These are phyloP conservation scores for Candida albicans DNA, from an alignment of 1,139 yeast genomes.

Conservation along the genomic window DNA sequence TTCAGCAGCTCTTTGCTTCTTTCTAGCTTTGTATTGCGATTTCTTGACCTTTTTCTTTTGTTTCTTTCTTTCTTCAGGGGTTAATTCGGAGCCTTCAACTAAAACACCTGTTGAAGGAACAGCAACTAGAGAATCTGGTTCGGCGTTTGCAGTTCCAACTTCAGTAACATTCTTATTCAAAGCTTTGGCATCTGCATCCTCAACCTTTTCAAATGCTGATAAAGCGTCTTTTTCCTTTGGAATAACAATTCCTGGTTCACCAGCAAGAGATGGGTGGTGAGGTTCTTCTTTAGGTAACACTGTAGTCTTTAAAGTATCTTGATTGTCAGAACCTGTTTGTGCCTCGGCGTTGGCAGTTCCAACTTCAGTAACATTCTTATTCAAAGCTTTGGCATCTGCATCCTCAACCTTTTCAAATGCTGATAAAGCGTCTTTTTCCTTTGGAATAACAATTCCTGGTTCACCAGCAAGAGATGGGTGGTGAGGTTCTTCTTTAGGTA, in stretches of 20 bases:
- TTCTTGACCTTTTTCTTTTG: conserved; percentile 51
- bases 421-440: conserved; percentile 38
- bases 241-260: conserved; percentile 58
- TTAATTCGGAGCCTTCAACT: conserved; percentile 20
- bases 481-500: conserved; percentile 52
- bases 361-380: conserved; percentile 22
- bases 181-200: conserved; percentile 46
- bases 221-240: conserved; percentile 41
- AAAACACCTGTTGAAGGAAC: conserved; percentile 8
- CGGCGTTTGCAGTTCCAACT: conserved; percentile 11
- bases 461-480: conserved; percentile 49
- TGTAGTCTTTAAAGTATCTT: conserved; percentile 34
- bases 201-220: conserved; percentile 37
- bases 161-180: conserved; percentile 32
- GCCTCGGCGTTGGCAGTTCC: conserved; percentile 11
- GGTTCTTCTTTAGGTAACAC: conserved; percentile 57
- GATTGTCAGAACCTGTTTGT: too few species aligned
- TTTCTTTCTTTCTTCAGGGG: conserved; percentile 45
- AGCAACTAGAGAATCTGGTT: conserved; percentile 2
- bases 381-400: conserved; percentile 49
- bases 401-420: conserved; percentile 39
- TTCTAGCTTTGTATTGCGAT: conserved; percentile 46
- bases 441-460: conserved; percentile 53
- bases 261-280: conserved; percentile 36
- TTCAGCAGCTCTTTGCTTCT: conserved; percentile 46